phyloP scores from a whole-genome alignment of 495 filamentous ascomycete genomes.

The Aspergillus nidulans region DNA sequence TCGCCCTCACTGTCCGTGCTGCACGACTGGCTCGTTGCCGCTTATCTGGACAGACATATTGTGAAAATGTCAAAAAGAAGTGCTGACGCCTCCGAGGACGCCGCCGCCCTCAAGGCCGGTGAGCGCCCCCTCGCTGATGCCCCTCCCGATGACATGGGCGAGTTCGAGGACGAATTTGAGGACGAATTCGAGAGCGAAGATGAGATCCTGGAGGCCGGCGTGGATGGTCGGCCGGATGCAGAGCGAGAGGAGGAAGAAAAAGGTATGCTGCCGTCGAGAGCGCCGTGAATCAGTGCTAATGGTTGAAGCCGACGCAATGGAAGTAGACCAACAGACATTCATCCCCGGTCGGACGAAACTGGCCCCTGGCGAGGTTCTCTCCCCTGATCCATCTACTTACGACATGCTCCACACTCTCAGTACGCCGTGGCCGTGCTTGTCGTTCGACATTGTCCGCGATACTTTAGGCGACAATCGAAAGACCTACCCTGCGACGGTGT shows the following conservation, averaged over 20 bases:
- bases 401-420: slow-evolving; percentile 92
- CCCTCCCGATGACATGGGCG: slow-evolving; percentile 21
- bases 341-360: slow-evolving; percentile 87
- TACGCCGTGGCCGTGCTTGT: slow-evolving; percentile 93
- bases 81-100: slow-evolving; percentile 51
- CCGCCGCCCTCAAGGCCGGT: slow-evolving; percentile 62
- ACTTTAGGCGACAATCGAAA: slow-evolving; percentile 84
- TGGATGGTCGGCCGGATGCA: slow-evolving; percentile 87
- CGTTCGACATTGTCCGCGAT: slow-evolving; percentile 89
- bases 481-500: slow-evolving; percentile 87
- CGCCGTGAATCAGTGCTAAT: not conserved
- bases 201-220: slow-evolving; percentile 90
- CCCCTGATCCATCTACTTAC: slow-evolving; percentile 87
- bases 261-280: slow-evolving; percentile 36
- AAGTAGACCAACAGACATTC: slow-evolving; percentile 86
- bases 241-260: slow-evolving; percentile 84
- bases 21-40: slow-evolving; percentile 24
- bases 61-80: slow-evolving; percentile 68
- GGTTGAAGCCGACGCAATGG: slow-evolving; percentile 69
- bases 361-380: slow-evolving; percentile 80
- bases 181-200: slow-evolving; percentile 57
- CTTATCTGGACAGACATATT: slow-evolving; percentile 1
- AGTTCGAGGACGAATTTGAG: slow-evolving; percentile 23
- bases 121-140: slow-evolving; percentile 52
- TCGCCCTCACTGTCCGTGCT: slow-evolving; percentile 2